Conservation (phyloP, 2,329 filamentous ascomycete species). For the Cordyceps javanica region DNA sequence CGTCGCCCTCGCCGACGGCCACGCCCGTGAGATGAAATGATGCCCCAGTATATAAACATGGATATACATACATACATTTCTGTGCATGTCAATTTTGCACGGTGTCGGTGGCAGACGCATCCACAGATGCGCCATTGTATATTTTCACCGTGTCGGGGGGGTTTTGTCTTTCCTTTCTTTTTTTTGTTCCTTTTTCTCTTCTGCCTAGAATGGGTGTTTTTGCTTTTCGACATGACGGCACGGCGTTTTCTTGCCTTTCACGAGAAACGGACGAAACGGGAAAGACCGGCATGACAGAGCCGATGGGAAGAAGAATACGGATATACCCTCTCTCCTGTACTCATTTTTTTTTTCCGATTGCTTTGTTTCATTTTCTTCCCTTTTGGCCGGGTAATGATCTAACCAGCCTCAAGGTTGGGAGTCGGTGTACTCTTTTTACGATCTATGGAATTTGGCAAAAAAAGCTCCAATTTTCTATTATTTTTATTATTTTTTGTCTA, state of each 20-base stretch:
- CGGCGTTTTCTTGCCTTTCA: background rate
- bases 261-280: background rate
- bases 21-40: conserved; percentile 1
- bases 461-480: too few species aligned
- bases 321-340: background rate
- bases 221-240: background rate
- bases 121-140: background rate
- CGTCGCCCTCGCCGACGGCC: conserved; percentile 2
- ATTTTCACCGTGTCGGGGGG: too few species aligned
- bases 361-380: background rate
- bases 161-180: background rate
- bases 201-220: background rate
- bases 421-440: background rate
- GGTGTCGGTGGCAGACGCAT: background rate
- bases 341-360: background rate
- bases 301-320: background rate
- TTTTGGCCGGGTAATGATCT: background rate
- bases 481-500: background rate
- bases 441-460: background rate
- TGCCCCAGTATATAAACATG: background rate
- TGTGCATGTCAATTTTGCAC: too few species aligned
- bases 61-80: background rate
- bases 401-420: background rate
- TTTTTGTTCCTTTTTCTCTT: background rate
- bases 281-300: background rate